Evolutionary conservation across 2,329 filamentous ascomycete species (phyloP).

Genomic region (Kalaharituber pfeilii): DNA sequence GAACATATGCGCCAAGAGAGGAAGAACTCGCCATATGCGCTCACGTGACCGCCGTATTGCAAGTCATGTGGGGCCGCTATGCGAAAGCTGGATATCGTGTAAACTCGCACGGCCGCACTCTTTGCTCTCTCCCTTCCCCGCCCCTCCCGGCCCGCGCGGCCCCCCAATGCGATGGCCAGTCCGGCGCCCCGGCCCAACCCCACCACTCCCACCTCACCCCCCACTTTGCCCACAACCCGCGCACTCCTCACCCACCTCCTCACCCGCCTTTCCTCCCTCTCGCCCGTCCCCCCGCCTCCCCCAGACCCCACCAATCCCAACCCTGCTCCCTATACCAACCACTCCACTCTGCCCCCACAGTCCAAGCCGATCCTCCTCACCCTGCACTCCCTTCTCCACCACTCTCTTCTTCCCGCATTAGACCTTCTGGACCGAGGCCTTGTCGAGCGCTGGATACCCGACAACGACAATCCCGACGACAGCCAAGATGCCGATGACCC

Average conservation of each 20-base stretch:
- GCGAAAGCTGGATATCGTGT: too few relatives aligned
- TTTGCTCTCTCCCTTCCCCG: too few relatives aligned
- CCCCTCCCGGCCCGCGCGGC: too few relatives aligned
- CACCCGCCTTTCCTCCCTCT: not conserved
- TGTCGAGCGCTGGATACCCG: slow-evolving; percentile 35
- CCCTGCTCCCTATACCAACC: not conserved
- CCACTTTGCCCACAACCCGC: not conserved
- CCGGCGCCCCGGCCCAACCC: too few relatives aligned
- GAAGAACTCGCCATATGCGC: too few relatives aligned
- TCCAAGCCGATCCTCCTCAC: slow-evolving; percentile 27
- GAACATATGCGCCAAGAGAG: not conserved
- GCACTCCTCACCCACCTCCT: not conserved
- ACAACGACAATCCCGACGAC: not conserved
- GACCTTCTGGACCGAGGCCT: slow-evolving; percentile 68
- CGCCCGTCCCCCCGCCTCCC: not conserved
- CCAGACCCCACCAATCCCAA: not conserved
- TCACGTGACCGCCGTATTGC: too few relatives aligned
- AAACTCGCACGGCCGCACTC: too few relatives aligned
- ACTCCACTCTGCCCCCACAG: slow-evolving; percentile 19
- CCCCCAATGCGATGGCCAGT: too few relatives aligned
- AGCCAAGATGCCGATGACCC: not conserved
- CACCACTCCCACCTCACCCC: too few relatives aligned
- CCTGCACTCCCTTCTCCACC: slow-evolving; percentile 38
- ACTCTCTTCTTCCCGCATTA: slow-evolving; percentile 67
- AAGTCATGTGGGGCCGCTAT: too few relatives aligned